Evolutionary conservation across 108 stramenopile genomes (phyloP).

Genomic region (Schizochytrium sp.): DNA sequence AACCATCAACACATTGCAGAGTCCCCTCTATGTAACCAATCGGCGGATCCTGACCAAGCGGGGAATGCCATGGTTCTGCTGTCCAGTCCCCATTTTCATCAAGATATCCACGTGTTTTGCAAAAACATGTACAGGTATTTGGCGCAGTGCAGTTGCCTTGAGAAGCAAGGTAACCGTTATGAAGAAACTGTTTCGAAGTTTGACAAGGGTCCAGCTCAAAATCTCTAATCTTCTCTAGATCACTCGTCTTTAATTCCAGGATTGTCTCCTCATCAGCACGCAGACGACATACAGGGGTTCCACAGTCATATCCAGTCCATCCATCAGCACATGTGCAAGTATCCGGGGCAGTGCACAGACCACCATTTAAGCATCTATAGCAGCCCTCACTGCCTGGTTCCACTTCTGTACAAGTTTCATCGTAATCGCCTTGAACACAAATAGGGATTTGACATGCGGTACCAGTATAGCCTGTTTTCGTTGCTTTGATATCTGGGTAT

Average conservation of each 20-base stretch:
- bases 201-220: slow-evolving; percentile 87
- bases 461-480: slow-evolving; percentile 83
- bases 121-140: slow-evolving; percentile 85
- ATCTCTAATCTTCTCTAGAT: slow-evolving; percentile 77
- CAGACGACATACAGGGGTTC: slow-evolving; percentile 83
- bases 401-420: slow-evolving; percentile 80
- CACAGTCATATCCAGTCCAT: slow-evolving; percentile 88
- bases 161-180: slow-evolving; percentile 60
- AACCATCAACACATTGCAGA: slow-evolving; percentile 79
- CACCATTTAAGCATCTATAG: slow-evolving; percentile 86
- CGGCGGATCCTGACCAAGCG: slow-evolving; percentile 79
- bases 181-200: slow-evolving; percentile 42
- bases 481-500: slow-evolving; percentile 75
- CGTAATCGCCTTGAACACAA: slow-evolving; percentile 84
- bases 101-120: slow-evolving; percentile 73
- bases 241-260: slow-evolving; percentile 80
- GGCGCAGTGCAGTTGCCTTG: slow-evolving; percentile 86
- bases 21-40: slow-evolving; percentile 82
- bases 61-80: slow-evolving; percentile 73
- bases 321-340: slow-evolving; percentile 83
- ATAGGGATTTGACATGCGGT: slow-evolving; percentile 86
- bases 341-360: slow-evolving; percentile 85
- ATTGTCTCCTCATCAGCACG: slow-evolving; percentile 76
- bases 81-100: slow-evolving; percentile 70
- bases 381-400: slow-evolving; percentile 82